Evolutionary conservation across 495 filamentous ascomycete species (phyloP).

Genomic region (Delitschia confertaspora): DNA sequence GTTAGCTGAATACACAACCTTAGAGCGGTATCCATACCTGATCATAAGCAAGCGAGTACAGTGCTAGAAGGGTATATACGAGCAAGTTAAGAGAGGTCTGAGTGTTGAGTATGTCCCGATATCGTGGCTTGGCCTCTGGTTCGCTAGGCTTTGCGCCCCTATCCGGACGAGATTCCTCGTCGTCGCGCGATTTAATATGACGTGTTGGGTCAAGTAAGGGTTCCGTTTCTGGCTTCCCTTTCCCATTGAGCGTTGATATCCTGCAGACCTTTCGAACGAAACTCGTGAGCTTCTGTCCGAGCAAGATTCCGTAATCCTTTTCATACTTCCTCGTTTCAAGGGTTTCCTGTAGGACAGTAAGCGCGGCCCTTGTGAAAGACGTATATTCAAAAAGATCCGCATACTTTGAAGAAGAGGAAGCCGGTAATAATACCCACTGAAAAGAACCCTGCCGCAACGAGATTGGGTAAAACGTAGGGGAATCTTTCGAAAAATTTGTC

Average conservation of each 20-base stretch:
- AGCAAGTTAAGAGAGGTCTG: slow-evolving; percentile 71
- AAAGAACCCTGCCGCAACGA: slow-evolving; percentile 65
- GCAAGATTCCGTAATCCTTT: slow-evolving; percentile 57
- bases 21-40: slow-evolving; percentile 45
- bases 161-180: slow-evolving; percentile 32
- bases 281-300: slow-evolving; percentile 46
- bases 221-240: slow-evolving; percentile 20
- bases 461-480: slow-evolving; percentile 76
- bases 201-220: slow-evolving; percentile 23
- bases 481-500: slow-evolving; percentile 59
- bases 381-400: neutral
- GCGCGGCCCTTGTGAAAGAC: neutral
- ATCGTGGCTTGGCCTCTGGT: slow-evolving; percentile 35
- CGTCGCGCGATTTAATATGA: slow-evolving; percentile 14
- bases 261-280: slow-evolving; percentile 16
- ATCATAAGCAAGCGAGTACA: slow-evolving; percentile 72
- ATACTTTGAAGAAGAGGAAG: slow-evolving; percentile 55
- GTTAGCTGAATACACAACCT: slow-evolving; percentile 37
- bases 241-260: slow-evolving; percentile 10
- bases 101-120: slow-evolving; percentile 59
- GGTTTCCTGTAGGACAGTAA: slow-evolving; percentile 47
- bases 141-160: neutral
- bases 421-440: slow-evolving; percentile 61
- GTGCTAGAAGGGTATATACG: slow-evolving; percentile 63
- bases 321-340: slow-evolving; percentile 53